These are phyloP conservation scores for Trypanosoma congolense DNA, from an alignment of 208 protist genomes.

Conservation along the genomic window DNA sequence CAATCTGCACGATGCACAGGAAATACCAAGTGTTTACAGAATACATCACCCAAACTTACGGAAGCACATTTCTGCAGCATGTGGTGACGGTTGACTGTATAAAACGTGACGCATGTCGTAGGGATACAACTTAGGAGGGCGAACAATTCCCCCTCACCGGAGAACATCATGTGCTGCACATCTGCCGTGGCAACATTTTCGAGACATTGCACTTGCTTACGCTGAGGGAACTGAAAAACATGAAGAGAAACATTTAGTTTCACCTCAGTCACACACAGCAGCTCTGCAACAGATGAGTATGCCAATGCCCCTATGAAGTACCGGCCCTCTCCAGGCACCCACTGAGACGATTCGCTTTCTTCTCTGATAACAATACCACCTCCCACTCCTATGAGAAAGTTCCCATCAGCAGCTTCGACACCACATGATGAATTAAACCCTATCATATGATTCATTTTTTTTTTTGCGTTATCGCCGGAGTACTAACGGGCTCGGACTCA, in stretches of 20 bases:
- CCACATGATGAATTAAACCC: constrained; percentile 28
- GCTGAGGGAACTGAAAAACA: constrained; percentile 46
- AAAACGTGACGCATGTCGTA: constrained; percentile 29
- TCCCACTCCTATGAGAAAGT: constrained; percentile 37
- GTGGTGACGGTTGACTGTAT: constrained; percentile 17
- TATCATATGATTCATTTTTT: too few species aligned
- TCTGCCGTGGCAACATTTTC: constrained; percentile 39
- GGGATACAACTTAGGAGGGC: constrained; percentile 47
- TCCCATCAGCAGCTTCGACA: constrained; percentile 26
- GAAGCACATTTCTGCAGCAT: constrained; percentile 14
- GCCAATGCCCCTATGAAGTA: constrained; percentile 50
- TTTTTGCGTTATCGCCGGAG: too few species aligned
- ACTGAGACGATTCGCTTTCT: constrained; percentile 29
- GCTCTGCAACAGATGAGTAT: constrained; percentile 16
- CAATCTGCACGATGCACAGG: constrained; percentile 14
- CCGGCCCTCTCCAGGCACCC: constrained; percentile 41
- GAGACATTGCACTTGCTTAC: constrained; percentile 32
- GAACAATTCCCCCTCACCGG: constrained; percentile 37
- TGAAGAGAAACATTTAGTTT: constrained; percentile 45
- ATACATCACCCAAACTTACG: constrained; percentile 12
- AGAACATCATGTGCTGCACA: constrained; percentile 50
- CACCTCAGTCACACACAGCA: constrained; percentile 58
- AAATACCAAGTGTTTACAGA: constrained; percentile 23
- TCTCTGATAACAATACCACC: constrained; percentile 37
- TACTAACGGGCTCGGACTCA: too few species aligned